Evolutionary conservation across 192 early-diverging fungal species (phyloP).

Genomic region (Geosiphon pyriformis): DNA sequence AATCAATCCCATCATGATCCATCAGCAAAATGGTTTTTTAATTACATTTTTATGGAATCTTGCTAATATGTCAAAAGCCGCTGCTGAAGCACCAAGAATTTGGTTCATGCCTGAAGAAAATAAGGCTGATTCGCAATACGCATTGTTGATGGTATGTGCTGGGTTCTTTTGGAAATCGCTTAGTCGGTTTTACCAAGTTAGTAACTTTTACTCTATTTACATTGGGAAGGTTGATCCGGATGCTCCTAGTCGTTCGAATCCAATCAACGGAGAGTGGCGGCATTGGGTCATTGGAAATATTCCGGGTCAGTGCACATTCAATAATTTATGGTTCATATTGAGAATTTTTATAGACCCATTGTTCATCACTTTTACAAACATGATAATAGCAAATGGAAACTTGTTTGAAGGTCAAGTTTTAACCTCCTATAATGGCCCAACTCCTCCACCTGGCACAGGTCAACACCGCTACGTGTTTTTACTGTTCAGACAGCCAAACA

Average conservation of each 20-base stretch:
- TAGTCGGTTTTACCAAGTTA: no score
- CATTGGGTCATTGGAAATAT: constrained; percentile 56
- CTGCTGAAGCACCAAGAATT: neutral
- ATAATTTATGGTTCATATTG: constrained; percentile 3
- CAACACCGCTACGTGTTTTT: constrained; percentile 57
- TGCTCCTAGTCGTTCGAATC: constrained; percentile 43
- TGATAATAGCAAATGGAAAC: neutral
- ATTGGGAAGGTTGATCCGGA: constrained; percentile 58
- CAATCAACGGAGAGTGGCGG: constrained; percentile 43
- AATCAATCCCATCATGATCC: neutral
- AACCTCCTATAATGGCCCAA: constrained; percentile 45
- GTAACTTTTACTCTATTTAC: no score
- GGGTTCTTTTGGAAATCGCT: neutral
- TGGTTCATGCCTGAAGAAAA: neutral
- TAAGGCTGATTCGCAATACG: neutral
- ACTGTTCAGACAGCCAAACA: constrained; percentile 44
- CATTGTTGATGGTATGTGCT: neutral
- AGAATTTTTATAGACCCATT: neutral
- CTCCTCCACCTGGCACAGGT: constrained; percentile 45
- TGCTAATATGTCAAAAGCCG: no score
- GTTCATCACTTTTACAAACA: neutral
- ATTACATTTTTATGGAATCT: no score
- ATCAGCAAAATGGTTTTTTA: neutral
- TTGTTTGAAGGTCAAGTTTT: constrained; percentile 25
- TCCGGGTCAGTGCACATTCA: constrained; percentile 31